Base-by-base conservation (phyloP, 352 stramenopile genomes). In the Nothophytophthora sp. region DNA sequence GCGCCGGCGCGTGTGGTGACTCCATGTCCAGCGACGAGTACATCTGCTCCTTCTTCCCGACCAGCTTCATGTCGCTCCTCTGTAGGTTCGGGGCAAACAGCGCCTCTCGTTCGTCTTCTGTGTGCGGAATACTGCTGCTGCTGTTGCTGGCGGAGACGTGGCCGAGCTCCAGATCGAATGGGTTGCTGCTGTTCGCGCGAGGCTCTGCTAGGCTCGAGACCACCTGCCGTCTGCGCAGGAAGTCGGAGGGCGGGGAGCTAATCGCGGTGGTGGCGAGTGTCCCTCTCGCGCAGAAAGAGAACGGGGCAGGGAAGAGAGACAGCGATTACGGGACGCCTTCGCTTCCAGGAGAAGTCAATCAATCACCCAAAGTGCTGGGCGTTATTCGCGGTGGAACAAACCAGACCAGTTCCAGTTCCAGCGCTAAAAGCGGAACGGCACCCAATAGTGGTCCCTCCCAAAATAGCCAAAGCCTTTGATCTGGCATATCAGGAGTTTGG, bases 11-110 rank as follows among this genome's bases (percentile, higher is more conserved):
- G 18, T 60, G 63, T 2, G 77, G 81, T n/a, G 76, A 78, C 38
- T 92, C 72, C 55, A 92, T 60, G 28, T 92, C 78, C 32, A 92
- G 60, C 39, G 81, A 86, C 64, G 81, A 71, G 59, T 92, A 92
- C 35, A 71, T 70, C 55, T 88, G 73, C 20, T 86, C 73, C 66
- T 91, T 84, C 60, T 88, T 89, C 46, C 70, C 74, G 4, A 76
- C 55, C 29, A 88, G 72, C 61, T 87, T 88, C 81, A 89, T 89
- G 9, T 39, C 37, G 11, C 33, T 8, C n/a, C 19, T 23, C 30
- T 52, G n/a, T 27, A 42, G 20, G 27, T 57, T 29, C 29, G 13
- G 5, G 29, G 29, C 16, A 10, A 35, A 15, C 16, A 35, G 29
- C 29, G 10, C 10, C 29, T 35, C 28, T 45, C 19, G 43, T 13